A percentile compares a stretch with the other conserved stretches of the same genome.
Evolutionary conservation across 2,329 filamentous ascomycete species (phyloP).

Genomic region (Fusarium sp.): DNA sequence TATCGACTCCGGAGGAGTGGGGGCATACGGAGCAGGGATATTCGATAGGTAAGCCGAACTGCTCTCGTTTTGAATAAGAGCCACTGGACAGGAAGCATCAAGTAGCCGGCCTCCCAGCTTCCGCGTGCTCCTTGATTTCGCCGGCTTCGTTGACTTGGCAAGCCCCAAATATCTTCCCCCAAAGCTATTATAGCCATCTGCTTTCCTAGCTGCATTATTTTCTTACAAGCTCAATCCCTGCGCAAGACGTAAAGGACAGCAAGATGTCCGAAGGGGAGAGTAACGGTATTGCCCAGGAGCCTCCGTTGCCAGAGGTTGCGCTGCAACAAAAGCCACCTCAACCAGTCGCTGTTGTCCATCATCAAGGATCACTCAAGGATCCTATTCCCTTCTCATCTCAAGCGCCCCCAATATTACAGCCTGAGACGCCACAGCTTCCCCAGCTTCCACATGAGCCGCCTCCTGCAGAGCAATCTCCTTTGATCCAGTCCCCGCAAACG

Average conservation of each 20-base stretch:
- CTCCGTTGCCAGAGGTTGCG: background rate
- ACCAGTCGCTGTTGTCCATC: background rate
- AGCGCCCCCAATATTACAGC: background rate
- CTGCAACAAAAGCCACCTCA: background rate
- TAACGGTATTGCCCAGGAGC: background rate
- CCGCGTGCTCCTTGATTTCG: background rate
- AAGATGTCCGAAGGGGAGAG: background rate
- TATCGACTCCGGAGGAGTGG: background rate
- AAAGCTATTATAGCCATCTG: background rate
- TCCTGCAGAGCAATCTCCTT: background rate
- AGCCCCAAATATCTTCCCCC: background rate
- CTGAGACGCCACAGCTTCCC: background rate
- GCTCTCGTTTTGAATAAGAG: background rate
- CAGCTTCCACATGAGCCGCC: background rate
- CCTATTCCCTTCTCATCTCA: background rate
- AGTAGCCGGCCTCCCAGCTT: background rate
- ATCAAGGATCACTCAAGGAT: background rate
- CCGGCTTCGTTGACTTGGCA: background rate
- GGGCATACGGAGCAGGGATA: background rate
- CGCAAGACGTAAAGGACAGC: background rate
- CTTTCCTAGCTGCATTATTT: background rate
- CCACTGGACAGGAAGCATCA: background rate
- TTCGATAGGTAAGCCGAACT: background rate
- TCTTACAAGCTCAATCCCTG: background rate
- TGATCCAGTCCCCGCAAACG: background rate